Percentiles rank a stretch among this genome's conserved stretches.
These are phyloP conservation scores for Arthrobotrys musiformis DNA, from an alignment of 2,329 filamentous ascomycete species.

Conservation along the genomic window DNA sequence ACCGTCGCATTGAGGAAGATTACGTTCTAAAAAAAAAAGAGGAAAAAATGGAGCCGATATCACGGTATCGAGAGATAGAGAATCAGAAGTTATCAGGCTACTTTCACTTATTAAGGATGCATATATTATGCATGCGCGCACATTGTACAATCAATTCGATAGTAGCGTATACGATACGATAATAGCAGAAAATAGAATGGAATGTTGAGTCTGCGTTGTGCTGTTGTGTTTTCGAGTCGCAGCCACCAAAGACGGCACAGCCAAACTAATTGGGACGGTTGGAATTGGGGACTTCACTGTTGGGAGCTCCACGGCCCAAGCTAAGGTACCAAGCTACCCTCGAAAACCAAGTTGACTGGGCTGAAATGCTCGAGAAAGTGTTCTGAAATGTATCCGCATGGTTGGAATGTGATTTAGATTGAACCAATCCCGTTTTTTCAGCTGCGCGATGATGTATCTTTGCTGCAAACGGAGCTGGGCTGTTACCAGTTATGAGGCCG, in stretches of 20 bases:
- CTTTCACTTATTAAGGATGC: too few relatives aligned
- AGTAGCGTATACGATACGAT: too few relatives aligned
- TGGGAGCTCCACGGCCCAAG: too few relatives aligned
- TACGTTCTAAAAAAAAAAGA: not conserved
- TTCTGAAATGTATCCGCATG: not conserved
- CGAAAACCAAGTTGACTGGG: not conserved
- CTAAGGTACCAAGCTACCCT: too few relatives aligned
- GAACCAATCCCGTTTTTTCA: not conserved
- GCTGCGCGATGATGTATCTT: conserved; percentile 15
- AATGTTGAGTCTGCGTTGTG: not conserved
- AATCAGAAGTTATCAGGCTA: too few relatives aligned
- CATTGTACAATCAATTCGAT: too few relatives aligned
- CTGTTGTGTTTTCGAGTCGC: not conserved
- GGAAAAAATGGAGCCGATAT: not conserved
- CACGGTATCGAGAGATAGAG: not conserved
- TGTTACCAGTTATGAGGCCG: not conserved
- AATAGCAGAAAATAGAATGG: not conserved
- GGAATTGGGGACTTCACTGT: not conserved
- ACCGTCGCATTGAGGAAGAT: not conserved
- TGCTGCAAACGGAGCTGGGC: not conserved
- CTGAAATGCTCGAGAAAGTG: not conserved
- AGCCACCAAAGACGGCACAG: not conserved
- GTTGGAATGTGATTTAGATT: conserved; percentile 13
- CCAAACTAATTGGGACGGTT: not conserved
- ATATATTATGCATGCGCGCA: too few relatives aligned